Conservation (phyloP, 2,329 filamentous ascomycete genomes). For the Pseudocercospora musae region DNA sequence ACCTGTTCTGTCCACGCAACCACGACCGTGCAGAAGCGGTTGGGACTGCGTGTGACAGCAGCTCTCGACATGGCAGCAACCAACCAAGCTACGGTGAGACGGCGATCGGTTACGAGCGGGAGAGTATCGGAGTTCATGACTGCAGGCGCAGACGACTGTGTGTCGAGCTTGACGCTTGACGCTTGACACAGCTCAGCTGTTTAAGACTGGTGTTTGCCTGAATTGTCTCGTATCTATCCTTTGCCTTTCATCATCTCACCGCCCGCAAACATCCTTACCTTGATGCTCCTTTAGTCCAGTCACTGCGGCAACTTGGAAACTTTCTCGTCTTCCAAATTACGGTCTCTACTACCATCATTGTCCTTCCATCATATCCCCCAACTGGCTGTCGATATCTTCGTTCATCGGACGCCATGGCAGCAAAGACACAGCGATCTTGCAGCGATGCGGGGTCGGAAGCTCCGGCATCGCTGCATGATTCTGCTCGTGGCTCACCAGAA, state of each 20-base stretch:
- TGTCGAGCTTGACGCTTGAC: neutral
- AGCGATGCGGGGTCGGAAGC: constrained; percentile 17
- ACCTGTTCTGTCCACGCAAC: constrained; percentile 2
- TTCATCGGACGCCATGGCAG: neutral
- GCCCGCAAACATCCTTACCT: constrained; percentile 1
- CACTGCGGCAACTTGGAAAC: neutral
- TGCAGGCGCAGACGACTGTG: neutral
- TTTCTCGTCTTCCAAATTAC: neutral
- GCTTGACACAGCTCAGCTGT: neutral
- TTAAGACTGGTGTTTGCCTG: neutral
- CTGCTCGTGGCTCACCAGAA: constrained; percentile 28
- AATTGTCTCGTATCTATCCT: neutral
- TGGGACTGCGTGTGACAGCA: constrained; percentile 6
- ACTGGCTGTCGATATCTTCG: neutral
- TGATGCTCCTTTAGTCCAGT: neutral
- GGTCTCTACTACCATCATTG: neutral
- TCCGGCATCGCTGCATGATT: constrained; percentile 27
- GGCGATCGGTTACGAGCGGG: constrained; percentile 10
- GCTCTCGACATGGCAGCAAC: neutral
- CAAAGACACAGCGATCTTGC: neutral
- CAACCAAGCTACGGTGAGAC: constrained; percentile 7
- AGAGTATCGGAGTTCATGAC: constrained; percentile 4
- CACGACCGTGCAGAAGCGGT: neutral
- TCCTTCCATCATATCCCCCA: neutral
- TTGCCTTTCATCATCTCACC: neutral